Evolutionary conservation across 495 filamentous ascomycete genomes (phyloP).

Genomic region (Lindgomyces ingoldianus): DNA sequence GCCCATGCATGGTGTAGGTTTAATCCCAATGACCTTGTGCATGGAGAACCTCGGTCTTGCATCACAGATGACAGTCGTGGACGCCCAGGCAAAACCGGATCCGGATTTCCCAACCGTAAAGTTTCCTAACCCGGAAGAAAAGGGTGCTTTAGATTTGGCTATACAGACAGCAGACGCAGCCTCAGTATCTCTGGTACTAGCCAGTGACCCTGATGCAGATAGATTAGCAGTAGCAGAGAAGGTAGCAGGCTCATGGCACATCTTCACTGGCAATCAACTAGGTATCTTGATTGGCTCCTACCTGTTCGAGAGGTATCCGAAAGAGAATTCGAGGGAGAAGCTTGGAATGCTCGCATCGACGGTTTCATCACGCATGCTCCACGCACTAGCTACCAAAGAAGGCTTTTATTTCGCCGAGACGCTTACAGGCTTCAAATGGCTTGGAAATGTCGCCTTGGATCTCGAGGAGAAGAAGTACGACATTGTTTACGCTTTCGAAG

Average conservation of each 20-base stretch:
- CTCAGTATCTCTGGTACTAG: conserved; percentile 57
- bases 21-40: conserved; percentile 50
- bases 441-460: conserved; percentile 49
- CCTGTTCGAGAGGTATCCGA: conserved; percentile 53
- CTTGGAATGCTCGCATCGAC: conserved; percentile 62
- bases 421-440: conserved; percentile 77
- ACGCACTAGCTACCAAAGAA: conserved; percentile 57
- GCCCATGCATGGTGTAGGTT: conserved; percentile 69
- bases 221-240: conserved; percentile 68
- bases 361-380: conserved; percentile 68
- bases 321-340: conserved; percentile 40
- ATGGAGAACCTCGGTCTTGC: conserved; percentile 52
- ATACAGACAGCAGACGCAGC: conserved; percentile 56
- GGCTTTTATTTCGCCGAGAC: conserved; percentile 64
- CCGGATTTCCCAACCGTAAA: conserved; percentile 70
- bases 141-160: conserved; percentile 66
- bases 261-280: conserved; percentile 70
- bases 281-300: conserved; percentile 64
- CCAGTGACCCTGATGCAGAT: conserved; percentile 74
- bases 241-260: conserved; percentile 58
- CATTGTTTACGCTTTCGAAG: conserved; percentile 66
- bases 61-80: conserved; percentile 40
- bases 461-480: conserved; percentile 47
- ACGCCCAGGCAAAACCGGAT: conserved; percentile 56
- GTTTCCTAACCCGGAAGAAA: conserved; percentile 74